Percentiles rank a stretch among this genome's conserved stretches.
Conservation (phyloP, 345 rosid species). For the Eucalyptus decipiens region DNA sequence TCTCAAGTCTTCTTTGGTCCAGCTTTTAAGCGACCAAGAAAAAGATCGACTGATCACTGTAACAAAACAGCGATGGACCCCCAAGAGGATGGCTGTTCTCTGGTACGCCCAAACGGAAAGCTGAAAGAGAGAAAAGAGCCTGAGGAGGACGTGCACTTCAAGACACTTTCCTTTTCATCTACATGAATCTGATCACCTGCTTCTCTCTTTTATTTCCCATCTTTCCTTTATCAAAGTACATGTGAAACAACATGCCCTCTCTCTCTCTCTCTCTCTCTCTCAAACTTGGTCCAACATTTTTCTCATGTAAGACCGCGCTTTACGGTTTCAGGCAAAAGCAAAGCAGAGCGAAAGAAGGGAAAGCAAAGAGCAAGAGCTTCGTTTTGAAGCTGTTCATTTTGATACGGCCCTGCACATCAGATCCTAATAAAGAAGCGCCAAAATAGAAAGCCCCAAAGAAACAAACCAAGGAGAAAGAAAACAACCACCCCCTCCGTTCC, state of each 20-base stretch:
- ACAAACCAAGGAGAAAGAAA: slow-evolving; percentile 2
- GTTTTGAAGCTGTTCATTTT: not conserved
- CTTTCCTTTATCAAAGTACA: not conserved
- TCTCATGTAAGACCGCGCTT: not conserved
- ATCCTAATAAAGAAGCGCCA: not conserved
- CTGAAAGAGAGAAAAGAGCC: not conserved
- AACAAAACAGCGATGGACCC: not conserved
- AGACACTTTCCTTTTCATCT: not conserved
- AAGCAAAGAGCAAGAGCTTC: not conserved
- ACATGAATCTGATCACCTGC: not conserved
- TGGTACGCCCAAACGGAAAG: not conserved
- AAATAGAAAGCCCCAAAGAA: not conserved
- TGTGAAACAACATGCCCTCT: not conserved
- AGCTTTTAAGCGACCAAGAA: not conserved
- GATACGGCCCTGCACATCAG: not conserved
- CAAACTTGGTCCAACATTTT: not conserved
- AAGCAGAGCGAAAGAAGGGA: not conserved
- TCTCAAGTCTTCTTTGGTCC: not conserved
- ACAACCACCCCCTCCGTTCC: not conserved
- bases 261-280: not conserved
- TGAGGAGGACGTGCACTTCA: slow-evolving; percentile 3
- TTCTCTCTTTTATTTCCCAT: not conserved
- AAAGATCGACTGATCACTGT: not conserved
- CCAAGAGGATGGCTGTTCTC: not conserved
- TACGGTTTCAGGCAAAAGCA: not conserved